Evolutionary conservation across 2,329 filamentous ascomycete species (phyloP), one percentile per base, ranked within the genome.

Genomic region (Decorospora gaudefroyi): DNA sequence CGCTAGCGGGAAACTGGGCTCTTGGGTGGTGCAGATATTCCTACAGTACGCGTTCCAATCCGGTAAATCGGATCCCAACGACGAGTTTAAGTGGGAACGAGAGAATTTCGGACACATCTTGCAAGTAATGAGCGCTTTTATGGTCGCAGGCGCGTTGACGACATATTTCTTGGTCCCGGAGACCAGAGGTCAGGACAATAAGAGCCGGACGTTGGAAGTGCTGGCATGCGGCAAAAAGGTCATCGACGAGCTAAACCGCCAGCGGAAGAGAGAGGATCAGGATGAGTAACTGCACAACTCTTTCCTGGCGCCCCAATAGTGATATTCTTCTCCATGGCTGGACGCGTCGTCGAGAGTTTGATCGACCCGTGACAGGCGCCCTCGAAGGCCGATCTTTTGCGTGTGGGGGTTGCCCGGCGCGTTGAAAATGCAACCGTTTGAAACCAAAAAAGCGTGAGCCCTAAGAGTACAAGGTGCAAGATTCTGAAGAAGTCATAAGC

Each of bases 1-100:
- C n/a, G 78, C 72, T 1, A 60, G 71, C 1, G 79, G 79, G 3
- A 81, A 81, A 56, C 61, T 81, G 0, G 78, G 78, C 12, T 77
- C 77, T 0, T 71, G 75, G 44, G 55, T 75, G 2, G 73, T 72
- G 2, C 71, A 75, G 42, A 56, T 72, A 21, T 67, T 74, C 25
- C 59, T 76, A 9, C 60, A 59, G 1, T 67, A 62, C 26, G 56
- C 62, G 0, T 67, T 68, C 35, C 55, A 64, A 13, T 42, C 29
- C 5, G 45, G 57, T 9, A 46, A 30, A 11, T 33, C 23, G 4
- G 12, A 32, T 3, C 18, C 5, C 15, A 25, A 36, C 9, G 40
- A 46, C 21, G 29, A 49, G 15, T 55, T 57, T 22, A 39, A 60
- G 12, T 59, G 51, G 52, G 61, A 67, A 28, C 59, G 54, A 5